These are phyloP conservation scores for Osmozyma mogii DNA, from an alignment of 805 yeast species.

Conservation along the genomic window DNA sequence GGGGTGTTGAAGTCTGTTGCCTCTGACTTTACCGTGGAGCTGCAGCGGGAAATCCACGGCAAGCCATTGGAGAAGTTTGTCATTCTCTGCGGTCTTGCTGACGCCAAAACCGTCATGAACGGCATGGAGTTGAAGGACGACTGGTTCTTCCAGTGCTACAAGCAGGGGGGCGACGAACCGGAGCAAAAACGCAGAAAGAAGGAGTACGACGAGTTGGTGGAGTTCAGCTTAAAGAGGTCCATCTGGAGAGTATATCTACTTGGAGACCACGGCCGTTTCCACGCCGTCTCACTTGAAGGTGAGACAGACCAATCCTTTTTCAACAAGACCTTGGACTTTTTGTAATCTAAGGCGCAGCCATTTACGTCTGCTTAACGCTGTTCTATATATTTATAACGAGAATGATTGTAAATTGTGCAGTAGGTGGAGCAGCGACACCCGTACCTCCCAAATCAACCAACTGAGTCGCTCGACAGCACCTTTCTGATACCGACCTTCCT, in stretches of 20 bases:
- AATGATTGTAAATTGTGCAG: too few species aligned
- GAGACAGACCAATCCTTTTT: conserved; percentile 17
- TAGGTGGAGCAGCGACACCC: too few species aligned
- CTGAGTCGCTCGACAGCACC: too few species aligned
- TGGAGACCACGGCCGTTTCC: conserved; percentile 17
- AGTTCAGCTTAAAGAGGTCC: conserved; percentile 33
- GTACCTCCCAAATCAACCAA: too few species aligned
- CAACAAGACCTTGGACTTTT: conserved; percentile 11
- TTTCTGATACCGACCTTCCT: too few species aligned
- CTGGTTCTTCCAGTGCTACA: conserved; percentile 27
- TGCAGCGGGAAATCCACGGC: conserved; percentile 10
- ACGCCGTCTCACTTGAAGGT: conserved; percentile 24
- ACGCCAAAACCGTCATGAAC: conserved; percentile 25
- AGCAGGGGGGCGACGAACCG: conserved; percentile 1
- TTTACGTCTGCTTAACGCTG: too few species aligned
- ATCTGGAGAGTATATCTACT: conserved; percentile 33
- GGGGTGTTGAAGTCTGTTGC: conserved; percentile 17
- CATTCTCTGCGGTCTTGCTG: conserved; percentile 17
- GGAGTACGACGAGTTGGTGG: conserved; percentile 26
- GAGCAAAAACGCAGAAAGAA: conserved; percentile 7
- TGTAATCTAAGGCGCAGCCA: too few species aligned
- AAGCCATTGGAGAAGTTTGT: conserved; percentile 12
- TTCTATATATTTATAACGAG: too few species aligned
- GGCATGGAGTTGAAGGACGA: conserved; percentile 24
- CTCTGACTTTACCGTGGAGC: conserved; percentile 10